A percentile compares a stretch with the other conserved stretches of the same genome.
Evolutionary conservation across 2,329 filamentous ascomycete genomes (phyloP).

Genomic region (Endoconidiophora laricicola): DNA sequence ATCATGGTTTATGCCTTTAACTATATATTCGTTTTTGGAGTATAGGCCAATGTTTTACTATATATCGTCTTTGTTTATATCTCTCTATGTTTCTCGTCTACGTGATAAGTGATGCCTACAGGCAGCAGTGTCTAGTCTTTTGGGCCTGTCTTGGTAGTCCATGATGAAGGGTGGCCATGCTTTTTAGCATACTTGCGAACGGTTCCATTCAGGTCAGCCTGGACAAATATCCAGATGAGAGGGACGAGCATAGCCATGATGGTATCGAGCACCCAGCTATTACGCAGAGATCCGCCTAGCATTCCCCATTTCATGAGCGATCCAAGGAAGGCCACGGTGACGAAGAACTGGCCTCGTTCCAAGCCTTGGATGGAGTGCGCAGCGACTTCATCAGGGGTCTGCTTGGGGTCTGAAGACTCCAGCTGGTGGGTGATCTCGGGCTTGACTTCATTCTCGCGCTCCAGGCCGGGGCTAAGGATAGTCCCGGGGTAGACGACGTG

Average conservation of each 20-base stretch:
- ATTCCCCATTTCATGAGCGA: conserved; percentile 49
- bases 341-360: conserved; percentile 63
- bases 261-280: conserved; percentile 44
- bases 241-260: conserved; percentile 35
- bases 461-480: conserved; percentile 60
- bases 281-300: conserved; percentile 38
- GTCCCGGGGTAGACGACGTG: conserved; percentile 74
- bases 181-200: conserved; percentile 39
- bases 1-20: no score
- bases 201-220: conserved; percentile 38
- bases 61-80: not conserved
- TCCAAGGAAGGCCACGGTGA: conserved; percentile 60
- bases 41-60: not conserved
- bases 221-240: conserved; percentile 41
- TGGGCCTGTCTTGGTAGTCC: conserved; percentile 17
- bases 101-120: not conserved
- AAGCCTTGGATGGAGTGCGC: conserved; percentile 50
- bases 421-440: conserved; percentile 62
- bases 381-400: conserved; percentile 67
- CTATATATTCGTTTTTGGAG: no score
- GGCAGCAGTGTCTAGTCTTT: conserved; percentile 1
- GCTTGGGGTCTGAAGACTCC: conserved; percentile 66
- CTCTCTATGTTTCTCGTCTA: not conserved
- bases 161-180: conserved; percentile 40
- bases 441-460: conserved; percentile 61